These are phyloP conservation scores for Artemisia argyi DNA, from an alignment of 129 eudicot species.

Conservation along the genomic window DNA sequence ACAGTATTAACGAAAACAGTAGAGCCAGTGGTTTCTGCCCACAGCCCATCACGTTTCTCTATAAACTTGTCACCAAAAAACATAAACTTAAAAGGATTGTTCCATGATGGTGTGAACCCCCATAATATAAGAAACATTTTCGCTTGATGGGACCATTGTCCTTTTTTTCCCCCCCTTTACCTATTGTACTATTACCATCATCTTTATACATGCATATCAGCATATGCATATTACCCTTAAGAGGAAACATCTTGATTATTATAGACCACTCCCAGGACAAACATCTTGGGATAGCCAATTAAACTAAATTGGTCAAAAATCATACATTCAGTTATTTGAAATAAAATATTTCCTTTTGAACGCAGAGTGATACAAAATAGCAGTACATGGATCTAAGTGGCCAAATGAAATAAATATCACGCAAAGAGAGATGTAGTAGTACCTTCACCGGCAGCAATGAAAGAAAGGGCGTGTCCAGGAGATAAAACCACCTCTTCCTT, in stretches of 20 bases:
- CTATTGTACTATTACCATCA: constrained; percentile 1
- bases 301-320: background rate
- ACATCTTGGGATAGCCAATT: no score
- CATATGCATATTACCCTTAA: background rate
- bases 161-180: background rate
- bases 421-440: constrained; percentile 23
- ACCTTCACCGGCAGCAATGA: constrained; percentile 99
- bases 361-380: background rate
- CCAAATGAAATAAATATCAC: background rate
- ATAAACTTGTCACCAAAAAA: background rate
- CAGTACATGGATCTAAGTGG: background rate
- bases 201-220: background rate
- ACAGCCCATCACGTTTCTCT: constrained; percentile 13
- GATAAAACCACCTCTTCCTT: constrained; percentile 99
- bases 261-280: no score
- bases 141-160: background rate
- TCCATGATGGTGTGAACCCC: no score
- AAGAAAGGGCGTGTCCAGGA: constrained; percentile 98
- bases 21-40: constrained; percentile 12
- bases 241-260: background rate
- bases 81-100: no score
- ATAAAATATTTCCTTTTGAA: background rate
- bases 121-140: background rate
- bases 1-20: constrained; percentile 1
- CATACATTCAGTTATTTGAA: background rate